Evolutionary conservation across 2,329 filamentous ascomycete genomes (phyloP).

Genomic region (Calonectria hawksworthii): DNA sequence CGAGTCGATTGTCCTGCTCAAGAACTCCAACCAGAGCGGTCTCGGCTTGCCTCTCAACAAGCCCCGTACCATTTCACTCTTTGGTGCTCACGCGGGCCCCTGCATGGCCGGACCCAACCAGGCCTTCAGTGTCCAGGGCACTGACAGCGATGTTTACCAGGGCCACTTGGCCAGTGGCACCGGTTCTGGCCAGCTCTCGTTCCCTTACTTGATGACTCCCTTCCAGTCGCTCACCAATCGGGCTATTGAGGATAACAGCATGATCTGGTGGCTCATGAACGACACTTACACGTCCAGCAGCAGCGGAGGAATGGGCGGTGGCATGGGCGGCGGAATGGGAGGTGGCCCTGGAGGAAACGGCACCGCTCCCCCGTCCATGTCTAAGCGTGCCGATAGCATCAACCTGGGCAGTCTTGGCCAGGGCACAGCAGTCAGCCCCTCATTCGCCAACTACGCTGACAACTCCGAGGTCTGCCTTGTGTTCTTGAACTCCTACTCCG

Average conservation of each 20-base stretch:
- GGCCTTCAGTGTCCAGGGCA: background rate
- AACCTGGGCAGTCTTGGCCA: background rate
- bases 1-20: conserved; percentile 66
- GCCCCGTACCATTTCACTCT: conserved; percentile 56
- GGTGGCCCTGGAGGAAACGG: background rate
- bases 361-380: background rate
- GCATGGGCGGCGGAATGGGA: background rate
- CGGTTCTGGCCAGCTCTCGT: conserved; percentile 61
- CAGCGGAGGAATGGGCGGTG: background rate
- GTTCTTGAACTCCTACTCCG: conserved; percentile 78
- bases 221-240: conserved; percentile 65
- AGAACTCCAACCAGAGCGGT: conserved; percentile 63
- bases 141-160: conserved; percentile 19
- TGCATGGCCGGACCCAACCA: conserved; percentile 14
- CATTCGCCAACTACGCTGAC: conserved; percentile 6
- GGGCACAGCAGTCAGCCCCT: background rate
- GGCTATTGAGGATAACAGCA: conserved; percentile 52
- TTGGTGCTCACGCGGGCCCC: conserved; percentile 62
- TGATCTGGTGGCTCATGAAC: conserved; percentile 13
- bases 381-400: conserved; percentile 1
- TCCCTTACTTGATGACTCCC: conserved; percentile 65
- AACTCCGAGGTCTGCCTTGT: conserved; percentile 62
- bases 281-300: background rate
- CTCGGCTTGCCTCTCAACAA: conserved; percentile 59
- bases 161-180: conserved; percentile 65